Base-by-base conservation (phyloP, 2,329 filamentous ascomycete genomes). In the Alternaria metachromatica region DNA sequence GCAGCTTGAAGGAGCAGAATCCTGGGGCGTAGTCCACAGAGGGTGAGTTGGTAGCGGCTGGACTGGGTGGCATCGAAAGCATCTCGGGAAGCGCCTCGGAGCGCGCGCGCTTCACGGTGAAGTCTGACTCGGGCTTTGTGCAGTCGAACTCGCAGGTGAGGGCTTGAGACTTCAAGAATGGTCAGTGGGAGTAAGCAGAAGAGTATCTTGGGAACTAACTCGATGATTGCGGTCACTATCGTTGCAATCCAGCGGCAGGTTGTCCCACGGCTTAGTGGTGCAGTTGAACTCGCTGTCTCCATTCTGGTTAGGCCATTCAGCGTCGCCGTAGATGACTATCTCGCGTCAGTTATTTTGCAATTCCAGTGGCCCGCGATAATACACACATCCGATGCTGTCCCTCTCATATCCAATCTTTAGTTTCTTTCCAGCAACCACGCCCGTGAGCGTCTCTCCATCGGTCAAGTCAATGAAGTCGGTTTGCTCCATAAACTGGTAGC, bases 1-100 rank as follows among this genome's bases (percentile, higher is more conserved):
- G 58, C 43, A 61, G 51, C 2, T 50, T 48, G 58, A 55, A 61
- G 23, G 20, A 43, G 44, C 58, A 56, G 33, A 33, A 41, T 6
- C 50, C 58, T 6, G 53, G 58, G 4, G 51, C 49, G 26, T 62
- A 58, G 41, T 50, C 10, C 8, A 10, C 28, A n/a, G 44, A 30
- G 5, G 60, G 21, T 11, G n/a, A n/a, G 33, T 43, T 55, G n/a
- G 13, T 28, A 8, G 13, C 55, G 18, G 49, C 49, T 25, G 49
- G 54, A 18, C n/a, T 48, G 9, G 15, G 11, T 3, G 48, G 46
- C 7, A 28, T 28, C 2, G 56, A 12, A 33, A 51, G 28, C 2
- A 33, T 51, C 2, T 51, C 49, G 9, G 49, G 49, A 20, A 37
- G 12, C 18, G 18, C 26, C 13, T 37, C 49, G 26, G 18, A 21